Percentiles rank a stretch among this genome's conserved stretches.
These are phyloP conservation scores for Neoarthrinium moseri DNA, from an alignment of 2,329 filamentous ascomycete species.

Conservation along the genomic window DNA sequence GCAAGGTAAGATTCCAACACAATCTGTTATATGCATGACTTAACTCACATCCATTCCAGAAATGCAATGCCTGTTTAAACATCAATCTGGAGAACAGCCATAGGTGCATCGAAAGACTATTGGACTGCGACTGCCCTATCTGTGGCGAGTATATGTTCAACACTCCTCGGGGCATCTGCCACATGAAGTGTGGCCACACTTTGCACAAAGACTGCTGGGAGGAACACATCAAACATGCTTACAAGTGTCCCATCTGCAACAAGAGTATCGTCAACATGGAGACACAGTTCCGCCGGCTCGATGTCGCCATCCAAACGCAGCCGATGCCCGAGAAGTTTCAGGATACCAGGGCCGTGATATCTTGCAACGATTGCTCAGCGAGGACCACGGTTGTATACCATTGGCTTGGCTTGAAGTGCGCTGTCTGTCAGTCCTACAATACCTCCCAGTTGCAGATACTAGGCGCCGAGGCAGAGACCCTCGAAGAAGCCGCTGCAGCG, in stretches of 20 bases:
- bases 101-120: constrained; percentile 91
- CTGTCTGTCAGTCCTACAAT: constrained; percentile 68
- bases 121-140: constrained; percentile 94
- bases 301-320: constrained; percentile 81
- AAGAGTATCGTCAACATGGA: constrained; percentile 99
- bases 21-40: neutral
- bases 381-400: constrained; percentile 87
- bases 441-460: constrained; percentile 64
- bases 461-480: constrained; percentile 32
- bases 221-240: constrained; percentile 83
- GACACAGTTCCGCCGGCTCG: constrained; percentile 85
- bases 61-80: constrained; percentile 90
- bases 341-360: constrained; percentile 76
- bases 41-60: constrained; percentile 45
- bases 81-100: constrained; percentile 83
- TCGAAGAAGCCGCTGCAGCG: constrained; percentile 15
- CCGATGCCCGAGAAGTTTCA: constrained; percentile 87
- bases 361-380: constrained; percentile 93
- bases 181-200: constrained; percentile 94
- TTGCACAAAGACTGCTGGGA: constrained; percentile 90
- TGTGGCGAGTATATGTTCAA: constrained; percentile 97
- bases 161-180: constrained; percentile 82
- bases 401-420: constrained; percentile 92
- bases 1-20: constrained; percentile 67
- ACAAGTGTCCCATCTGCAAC: constrained; percentile 95